A percentile compares a stretch with the other conserved stretches of the same genome.
Conservation (phyloP, 1,284 basidiomycete genomes). For the Gymnopus androsaceus region DNA sequence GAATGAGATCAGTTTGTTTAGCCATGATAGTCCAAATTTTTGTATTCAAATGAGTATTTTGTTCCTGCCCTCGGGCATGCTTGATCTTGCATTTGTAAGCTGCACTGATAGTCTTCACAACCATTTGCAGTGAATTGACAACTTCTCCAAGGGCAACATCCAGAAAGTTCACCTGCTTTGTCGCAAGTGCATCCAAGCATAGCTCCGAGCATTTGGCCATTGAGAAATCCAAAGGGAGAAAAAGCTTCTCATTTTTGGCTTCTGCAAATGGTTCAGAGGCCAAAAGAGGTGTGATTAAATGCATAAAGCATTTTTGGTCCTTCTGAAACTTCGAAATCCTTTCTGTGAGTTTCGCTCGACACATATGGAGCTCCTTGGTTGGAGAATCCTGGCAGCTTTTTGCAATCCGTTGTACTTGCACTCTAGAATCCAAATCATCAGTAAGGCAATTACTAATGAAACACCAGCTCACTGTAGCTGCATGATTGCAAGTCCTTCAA, state of each 20-base stretch:
- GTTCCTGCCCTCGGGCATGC: conserved; percentile 3
- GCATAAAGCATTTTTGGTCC: neutral
- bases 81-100: neutral
- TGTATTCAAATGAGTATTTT: neutral
- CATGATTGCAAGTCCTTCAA: neutral
- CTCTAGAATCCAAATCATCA: neutral
- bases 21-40: neutral
- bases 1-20: neutral
- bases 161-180: neutral
- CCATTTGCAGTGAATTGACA: neutral
- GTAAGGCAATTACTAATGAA: neutral
- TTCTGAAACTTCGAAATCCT: neutral
- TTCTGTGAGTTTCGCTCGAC: neutral
- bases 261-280: neutral
- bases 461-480: neutral
- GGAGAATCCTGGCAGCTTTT: too few species aligned
- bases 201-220: neutral
- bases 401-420: too few species aligned
- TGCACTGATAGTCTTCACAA: neutral
- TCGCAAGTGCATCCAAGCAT: neutral
- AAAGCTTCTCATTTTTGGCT: neutral
- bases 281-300: neutral
- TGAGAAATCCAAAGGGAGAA: neutral
- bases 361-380: neutral
- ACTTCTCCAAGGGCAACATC: neutral